Evolutionary conservation across 805 yeast genomes (phyloP), one percentile per base, ranked within the genome.

Genomic region (Spathaspora hagerdaliae): DNA sequence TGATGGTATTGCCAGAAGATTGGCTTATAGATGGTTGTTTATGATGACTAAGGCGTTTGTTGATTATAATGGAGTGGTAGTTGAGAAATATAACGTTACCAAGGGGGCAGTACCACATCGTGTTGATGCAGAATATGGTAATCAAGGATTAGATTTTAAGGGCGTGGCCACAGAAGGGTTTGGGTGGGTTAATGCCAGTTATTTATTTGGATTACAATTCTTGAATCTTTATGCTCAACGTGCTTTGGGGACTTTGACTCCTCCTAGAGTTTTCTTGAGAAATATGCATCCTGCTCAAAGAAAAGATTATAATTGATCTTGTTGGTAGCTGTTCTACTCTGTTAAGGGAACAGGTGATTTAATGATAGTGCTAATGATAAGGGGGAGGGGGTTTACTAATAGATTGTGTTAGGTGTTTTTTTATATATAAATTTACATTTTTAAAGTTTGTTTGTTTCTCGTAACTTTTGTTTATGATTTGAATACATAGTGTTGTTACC

Each of bases 111-210:
- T 84, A 54, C 96, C 97, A 1, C 97, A 92, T 61, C 78, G 83
- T 51, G 97, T 94, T 24, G 89, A 85, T 51, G 98, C 97, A 0
- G 97, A 92, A 62, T 92, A 92, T 64, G 99, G 99, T 19, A 92
- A 92, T 61, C 98, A 94, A 65, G 99, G 99, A 8, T 75, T 87
- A 1, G 96, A 85, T 50, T 87, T 90, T 60, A 85, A 86, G 61
- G 96, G 96, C 39, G 97, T 87, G 36, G 96, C 96, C 0, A 83
- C 86, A 7, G 97, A 94, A 66, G 99, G 99, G 1, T 92, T 92
- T 64, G 99, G 98, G 1, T 92, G 99, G 99, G 97, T 92, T 42
- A 92, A 92, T 68, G 85, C 98, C 6, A 82, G 94, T 55, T 90
- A 79, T 64, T 57, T 85, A 27, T 62, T 85, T 49, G 97, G 97